Evolutionary conservation across 2,329 filamentous ascomycete species (phyloP), one percentile per base, ranked within the genome.

Genomic region (Fusarium sp.): DNA sequence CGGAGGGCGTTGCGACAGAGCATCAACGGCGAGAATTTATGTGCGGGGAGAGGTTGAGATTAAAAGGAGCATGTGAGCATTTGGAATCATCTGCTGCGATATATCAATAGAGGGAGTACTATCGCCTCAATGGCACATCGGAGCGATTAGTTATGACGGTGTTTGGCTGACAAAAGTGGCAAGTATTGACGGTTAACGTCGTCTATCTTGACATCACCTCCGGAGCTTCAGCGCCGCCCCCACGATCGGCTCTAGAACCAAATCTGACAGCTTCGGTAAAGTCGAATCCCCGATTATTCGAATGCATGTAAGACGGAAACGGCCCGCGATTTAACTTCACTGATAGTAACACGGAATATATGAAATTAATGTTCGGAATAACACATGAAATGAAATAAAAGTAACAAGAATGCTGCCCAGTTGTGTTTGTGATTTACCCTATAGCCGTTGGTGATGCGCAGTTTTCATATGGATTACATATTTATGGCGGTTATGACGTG

Each of bases 1-100:
- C 69, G 74, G 14, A 78, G 55, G 60, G 74, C 71, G 72, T 76
- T 73, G 68, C 75, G 73, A 55, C 72, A 74, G 59, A 81, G 78
- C 81, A 83, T 79, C 69, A 76, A 77, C 57, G 70, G 73, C 67
- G 46, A 67, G 24, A 55, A 63, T 45, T 55, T 56, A 48, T 55
- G 12, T 52, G 49, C 27, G 16, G 42, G n/a, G 40, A 20, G 20
- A 16, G 14, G 24, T 42, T 44, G 29, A 24, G 29, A 44, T 74
- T 58, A 57, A 52, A 56, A 46, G 11, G 37, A 57, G 4, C 14
- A 37, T 42, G 47, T 47, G 42, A 48, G 45, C 49, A 73, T 70
- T 37, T 59, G 63, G 56, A 68, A 59, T 61, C 55, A 61, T 58
- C 56, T 45, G 47, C 30, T 48, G 25, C 24, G 29, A 44, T 25